Conservation (phyloP, 2,329 filamentous ascomycete species). For the Calonectria pauciramosa region DNA sequence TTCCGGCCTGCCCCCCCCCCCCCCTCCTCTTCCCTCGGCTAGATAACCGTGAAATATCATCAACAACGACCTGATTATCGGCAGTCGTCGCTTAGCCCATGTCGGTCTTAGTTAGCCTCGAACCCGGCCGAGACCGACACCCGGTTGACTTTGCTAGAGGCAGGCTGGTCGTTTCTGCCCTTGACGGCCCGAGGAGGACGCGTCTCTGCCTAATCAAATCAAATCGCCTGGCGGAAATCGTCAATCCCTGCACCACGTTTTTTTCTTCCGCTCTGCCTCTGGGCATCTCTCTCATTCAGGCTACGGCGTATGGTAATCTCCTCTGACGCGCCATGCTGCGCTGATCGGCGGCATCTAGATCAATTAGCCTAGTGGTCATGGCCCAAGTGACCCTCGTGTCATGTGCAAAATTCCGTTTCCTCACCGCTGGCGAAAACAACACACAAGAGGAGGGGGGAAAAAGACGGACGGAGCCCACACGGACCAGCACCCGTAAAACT, state of each 20-base stretch:
- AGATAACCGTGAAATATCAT: background rate
- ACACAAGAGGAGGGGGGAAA: background rate
- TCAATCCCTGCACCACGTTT: constrained; percentile 3
- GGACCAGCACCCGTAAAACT: background rate
- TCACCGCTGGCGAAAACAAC: background rate
- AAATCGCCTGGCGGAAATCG: background rate
- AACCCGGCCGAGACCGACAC: background rate
- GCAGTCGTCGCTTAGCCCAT: background rate
- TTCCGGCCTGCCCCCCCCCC: no score
- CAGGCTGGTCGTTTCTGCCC: background rate
- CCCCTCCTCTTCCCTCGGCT: no score
- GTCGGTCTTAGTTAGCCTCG: background rate
- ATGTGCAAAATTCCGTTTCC: background rate
- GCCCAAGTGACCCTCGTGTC: constrained; percentile 2
- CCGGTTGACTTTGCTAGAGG: background rate
- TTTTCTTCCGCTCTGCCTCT: background rate
- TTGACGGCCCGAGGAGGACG: constrained; percentile 4
- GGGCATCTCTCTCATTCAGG: background rate
- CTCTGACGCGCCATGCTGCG: background rate
- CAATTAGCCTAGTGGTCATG: constrained; percentile 1
- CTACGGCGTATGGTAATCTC: background rate
- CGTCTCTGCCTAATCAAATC: constrained; percentile 1
- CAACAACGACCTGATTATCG: background rate
- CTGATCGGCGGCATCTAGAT: constrained; percentile 7
- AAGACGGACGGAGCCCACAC: background rate